Base-by-base conservation (phyloP, 2,329 filamentous ascomycete genomes). In the Colletotrichum nymphaeae region DNA sequence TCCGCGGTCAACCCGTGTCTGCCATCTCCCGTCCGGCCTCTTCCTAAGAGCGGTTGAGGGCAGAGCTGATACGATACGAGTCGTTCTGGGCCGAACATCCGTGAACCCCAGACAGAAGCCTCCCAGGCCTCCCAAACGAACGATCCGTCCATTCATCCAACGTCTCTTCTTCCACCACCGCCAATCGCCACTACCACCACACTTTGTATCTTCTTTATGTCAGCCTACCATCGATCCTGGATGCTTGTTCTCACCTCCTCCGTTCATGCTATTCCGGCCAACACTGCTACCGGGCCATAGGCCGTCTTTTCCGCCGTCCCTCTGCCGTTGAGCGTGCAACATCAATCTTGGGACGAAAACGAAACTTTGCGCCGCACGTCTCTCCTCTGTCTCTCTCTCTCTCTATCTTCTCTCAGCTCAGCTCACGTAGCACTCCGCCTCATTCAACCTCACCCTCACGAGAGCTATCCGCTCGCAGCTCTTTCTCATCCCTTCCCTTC, bases 361-460 rank as follows among this genome's bases (percentile, higher is more conserved):
- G 70, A 73, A 73, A 73, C 70, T 66, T 63, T 73, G 70, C 56
- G 56, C 60, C 70, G 70, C 70, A 73, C 67, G 70, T 70, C 70
- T 73, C 67, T 67, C 62, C 67, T 57, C 24, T 22, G 16, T 35
- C 55, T 57, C 24, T 22, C 19, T 35, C 42, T 24, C 30, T n/a
- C n/a, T n/a, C n/a, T 24, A 26, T 55, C 24, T 55, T 26, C 19
- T 56, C 30, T 72, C 26, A 53, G 55, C 30, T 46, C 24, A 63
- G n/a, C 69, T 69, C 28, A 53, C 32, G 11, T 32, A 22, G 52
- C 8, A 35, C 62, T 16, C 35, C 52, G 52, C 52, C 63, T 57
- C 24, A 57, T 8, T 30, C 26, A 57, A 30, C 55, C 14, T 57
- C 2, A 60, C n/a, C 2, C 14, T 73, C 30, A 11, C 69, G 9